Evolutionary conservation across 306 rosid species (phyloP).

Genomic region (Corylus heterophylla): DNA sequence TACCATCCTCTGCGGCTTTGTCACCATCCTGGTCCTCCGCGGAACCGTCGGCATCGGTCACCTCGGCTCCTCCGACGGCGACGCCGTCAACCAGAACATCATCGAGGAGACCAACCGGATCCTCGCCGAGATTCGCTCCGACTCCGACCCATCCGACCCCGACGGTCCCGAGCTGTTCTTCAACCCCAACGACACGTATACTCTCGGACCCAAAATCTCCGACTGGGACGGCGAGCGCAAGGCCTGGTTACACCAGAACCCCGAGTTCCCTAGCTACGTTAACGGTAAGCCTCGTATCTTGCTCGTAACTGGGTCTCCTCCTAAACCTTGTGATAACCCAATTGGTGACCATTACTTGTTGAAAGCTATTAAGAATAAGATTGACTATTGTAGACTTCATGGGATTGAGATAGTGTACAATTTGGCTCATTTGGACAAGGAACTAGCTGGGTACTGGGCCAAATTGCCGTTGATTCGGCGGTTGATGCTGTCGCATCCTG

Average conservation of each 20-base stretch:
- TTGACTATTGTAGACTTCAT: slow-evolving; percentile 91
- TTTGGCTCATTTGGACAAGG: slow-evolving; percentile 90
- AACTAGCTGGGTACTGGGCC: slow-evolving; percentile 98
- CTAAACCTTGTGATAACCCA: slow-evolving; percentile 93
- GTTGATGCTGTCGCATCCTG: slow-evolving; percentile 91
- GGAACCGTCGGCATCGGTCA: slow-evolving; percentile 90
- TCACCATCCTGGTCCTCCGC: slow-evolving; percentile 93
- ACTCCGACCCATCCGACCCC: slow-evolving; percentile 70
- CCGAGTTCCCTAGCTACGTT: slow-evolving; percentile 59
- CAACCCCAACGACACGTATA: slow-evolving; percentile 62
- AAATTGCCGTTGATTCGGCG: slow-evolving; percentile 87
- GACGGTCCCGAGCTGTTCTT: slow-evolving; percentile 43
- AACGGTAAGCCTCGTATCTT: slow-evolving; percentile 78
- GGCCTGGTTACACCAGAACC: slow-evolving; percentile 65
- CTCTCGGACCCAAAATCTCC: slow-evolving; percentile 76
- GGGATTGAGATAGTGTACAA: slow-evolving; percentile 95
- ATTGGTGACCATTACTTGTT: slow-evolving; percentile 91
- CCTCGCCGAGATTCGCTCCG: slow-evolving; percentile 96
- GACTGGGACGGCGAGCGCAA: slow-evolving; percentile 69
- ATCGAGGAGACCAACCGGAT: slow-evolving; percentile 84
- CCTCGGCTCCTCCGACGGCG: slow-evolving; percentile 64
- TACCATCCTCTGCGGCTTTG: slow-evolving; percentile 90
- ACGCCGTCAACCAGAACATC: slow-evolving; percentile 62
- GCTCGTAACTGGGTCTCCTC: slow-evolving; percentile 90
- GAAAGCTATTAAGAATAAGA: slow-evolving; percentile 86